Evolutionary conservation across 306 rosid genomes (phyloP).

Genomic region (Hippophae rhamnoides): DNA sequence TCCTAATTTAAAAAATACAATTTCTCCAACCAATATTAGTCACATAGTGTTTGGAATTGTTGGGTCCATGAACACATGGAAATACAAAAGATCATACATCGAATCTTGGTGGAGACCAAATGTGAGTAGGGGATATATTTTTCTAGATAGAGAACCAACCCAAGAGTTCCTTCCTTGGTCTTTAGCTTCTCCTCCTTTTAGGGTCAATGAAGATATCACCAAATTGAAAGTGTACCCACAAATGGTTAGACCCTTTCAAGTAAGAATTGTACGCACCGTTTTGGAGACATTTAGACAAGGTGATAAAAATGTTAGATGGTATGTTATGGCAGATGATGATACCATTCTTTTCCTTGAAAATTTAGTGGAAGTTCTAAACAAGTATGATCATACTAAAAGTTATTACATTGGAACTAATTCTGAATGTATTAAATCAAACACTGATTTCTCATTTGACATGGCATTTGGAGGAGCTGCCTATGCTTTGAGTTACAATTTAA

Average conservation of each 20-base stretch:
- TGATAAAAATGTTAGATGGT: slow-evolving; percentile 37
- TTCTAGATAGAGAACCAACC: slow-evolving; percentile 30
- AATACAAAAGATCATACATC: slow-evolving; percentile 20
- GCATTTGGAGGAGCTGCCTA: slow-evolving; percentile 44
- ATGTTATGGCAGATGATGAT: slow-evolving; percentile 42
- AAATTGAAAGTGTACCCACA: background rate
- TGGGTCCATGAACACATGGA: slow-evolving; percentile 42
- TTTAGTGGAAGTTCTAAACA: slow-evolving; percentile 24
- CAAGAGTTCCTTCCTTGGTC: slow-evolving; percentile 38
- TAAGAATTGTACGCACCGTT: slow-evolving; percentile 23
- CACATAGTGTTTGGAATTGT: slow-evolving; percentile 33
- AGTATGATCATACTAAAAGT: slow-evolving; percentile 28
- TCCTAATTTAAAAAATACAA: background rate
- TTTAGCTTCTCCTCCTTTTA: slow-evolving; percentile 27
- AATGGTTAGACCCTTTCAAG: slow-evolving; percentile 6
- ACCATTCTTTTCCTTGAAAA: slow-evolving; percentile 34
- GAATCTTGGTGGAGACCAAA: slow-evolving; percentile 42
- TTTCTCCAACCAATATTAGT: slow-evolving; percentile 15
- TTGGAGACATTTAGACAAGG: slow-evolving; percentile 28
- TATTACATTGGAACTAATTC: slow-evolving; percentile 35
- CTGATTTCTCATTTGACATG: slow-evolving; percentile 32
- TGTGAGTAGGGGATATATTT: slow-evolving; percentile 33
- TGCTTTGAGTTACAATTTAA: slow-evolving; percentile 43
- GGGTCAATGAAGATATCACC: slow-evolving; percentile 23
- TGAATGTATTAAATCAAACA: slow-evolving; percentile 28